Evolutionary conservation across 139 green algal species (phyloP).

Genomic region (Zygnema circumcarinatum): DNA sequence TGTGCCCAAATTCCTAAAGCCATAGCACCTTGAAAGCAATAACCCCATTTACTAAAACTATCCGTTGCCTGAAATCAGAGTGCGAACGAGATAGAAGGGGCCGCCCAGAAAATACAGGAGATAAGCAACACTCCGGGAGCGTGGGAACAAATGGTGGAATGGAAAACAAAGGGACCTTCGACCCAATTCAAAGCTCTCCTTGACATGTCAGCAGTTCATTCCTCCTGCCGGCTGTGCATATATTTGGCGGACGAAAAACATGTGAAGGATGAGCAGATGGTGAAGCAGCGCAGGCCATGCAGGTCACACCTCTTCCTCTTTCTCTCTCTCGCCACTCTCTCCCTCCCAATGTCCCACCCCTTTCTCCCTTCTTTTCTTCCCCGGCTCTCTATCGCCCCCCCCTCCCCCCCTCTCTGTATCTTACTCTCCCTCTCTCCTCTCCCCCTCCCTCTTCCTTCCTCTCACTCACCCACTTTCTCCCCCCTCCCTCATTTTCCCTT

Average conservation of each 20-base stretch:
- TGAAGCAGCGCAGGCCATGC: neutral
- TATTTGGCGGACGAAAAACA: slow-evolving; percentile 34
- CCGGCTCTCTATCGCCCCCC: neutral
- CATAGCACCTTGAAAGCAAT: too few relatives aligned
- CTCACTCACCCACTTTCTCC: neutral
- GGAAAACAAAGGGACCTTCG: slow-evolving; percentile 41
- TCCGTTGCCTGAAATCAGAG: too few relatives aligned
- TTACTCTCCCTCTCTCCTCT: neutral
- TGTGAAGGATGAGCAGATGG: neutral
- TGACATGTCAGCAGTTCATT: slow-evolving; percentile 54
- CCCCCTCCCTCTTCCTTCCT: neutral
- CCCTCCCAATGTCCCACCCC: neutral
- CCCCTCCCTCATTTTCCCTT: neutral
- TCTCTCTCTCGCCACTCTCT: neutral
- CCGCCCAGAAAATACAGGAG: slow-evolving; percentile 16
- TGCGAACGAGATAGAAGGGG: slow-evolving; percentile 23
- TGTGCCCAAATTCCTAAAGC: too few relatives aligned
- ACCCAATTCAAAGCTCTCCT: slow-evolving; percentile 35
- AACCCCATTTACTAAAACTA: too few relatives aligned
- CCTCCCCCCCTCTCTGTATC: too few relatives aligned
- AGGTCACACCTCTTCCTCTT: slow-evolving; percentile 2
- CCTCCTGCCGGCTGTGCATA: slow-evolving; percentile 56
- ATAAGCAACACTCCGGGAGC: slow-evolving; percentile 8
- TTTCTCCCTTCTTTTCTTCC: neutral
- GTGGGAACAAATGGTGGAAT: slow-evolving; percentile 48